Percentiles rank a stretch among this genome's conserved stretches.
Conservation (phyloP, 129 eudicot species). For the Smallanthus sonchifolius region DNA sequence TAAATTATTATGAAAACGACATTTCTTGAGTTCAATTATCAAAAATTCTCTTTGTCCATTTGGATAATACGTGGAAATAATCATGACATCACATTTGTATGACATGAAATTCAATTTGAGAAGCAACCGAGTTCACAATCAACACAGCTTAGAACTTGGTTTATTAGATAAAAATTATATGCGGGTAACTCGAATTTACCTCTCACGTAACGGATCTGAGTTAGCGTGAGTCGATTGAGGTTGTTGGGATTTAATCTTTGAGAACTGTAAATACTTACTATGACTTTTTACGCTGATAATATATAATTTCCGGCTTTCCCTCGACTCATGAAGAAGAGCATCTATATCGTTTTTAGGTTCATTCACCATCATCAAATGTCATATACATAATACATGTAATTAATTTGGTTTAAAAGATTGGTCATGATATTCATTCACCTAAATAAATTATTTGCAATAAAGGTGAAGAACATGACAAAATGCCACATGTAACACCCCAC, state of each 20-base stretch:
- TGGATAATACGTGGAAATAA: neutral
- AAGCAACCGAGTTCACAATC: too few relatives aligned
- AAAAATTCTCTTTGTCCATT: neutral
- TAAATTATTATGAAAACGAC: neutral
- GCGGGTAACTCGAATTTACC: too few relatives aligned
- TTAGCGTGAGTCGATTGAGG: too few relatives aligned
- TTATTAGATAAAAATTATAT: too few relatives aligned
- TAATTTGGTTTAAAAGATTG: slow-evolving; percentile 6
- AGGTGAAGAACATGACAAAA: slow-evolving; percentile 31
- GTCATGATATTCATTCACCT: neutral
- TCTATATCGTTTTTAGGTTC: slow-evolving; percentile 11
- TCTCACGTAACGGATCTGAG: too few relatives aligned
- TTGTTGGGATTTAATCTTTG: too few relatives aligned
- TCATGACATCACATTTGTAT: neutral
- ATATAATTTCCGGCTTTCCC: too few relatives aligned
- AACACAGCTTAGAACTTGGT: too few relatives aligned
- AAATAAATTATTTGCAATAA: slow-evolving; percentile 28
- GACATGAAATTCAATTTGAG: neutral
- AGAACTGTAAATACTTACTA: too few relatives aligned
- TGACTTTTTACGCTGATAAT: too few relatives aligned
- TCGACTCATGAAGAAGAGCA: neutral
- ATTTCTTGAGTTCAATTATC: neutral
- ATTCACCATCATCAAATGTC: slow-evolving; percentile 14
- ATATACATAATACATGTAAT: slow-evolving; percentile 3
- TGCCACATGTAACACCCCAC: slow-evolving; percentile 14